phyloP scores from a whole-genome alignment of 108 stramenopile genomes.

The Fistulifera solaris region DNA sequence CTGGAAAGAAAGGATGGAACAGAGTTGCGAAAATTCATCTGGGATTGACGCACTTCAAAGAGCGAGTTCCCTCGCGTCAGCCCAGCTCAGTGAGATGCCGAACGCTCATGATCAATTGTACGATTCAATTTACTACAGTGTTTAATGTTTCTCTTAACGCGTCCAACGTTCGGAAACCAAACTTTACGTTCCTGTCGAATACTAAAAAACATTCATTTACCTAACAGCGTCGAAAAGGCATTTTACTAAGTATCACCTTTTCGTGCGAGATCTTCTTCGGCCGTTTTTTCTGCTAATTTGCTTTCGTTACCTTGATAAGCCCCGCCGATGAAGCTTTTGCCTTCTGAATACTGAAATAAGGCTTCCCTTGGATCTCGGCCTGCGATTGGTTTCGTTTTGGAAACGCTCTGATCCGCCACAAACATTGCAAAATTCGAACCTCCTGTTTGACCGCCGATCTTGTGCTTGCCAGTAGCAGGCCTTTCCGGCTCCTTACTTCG shows the following conservation, averaged over 20 bases:
- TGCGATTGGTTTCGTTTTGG: conserved; percentile 62
- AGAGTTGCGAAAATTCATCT: too few species aligned
- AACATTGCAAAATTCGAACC: conserved; percentile 50
- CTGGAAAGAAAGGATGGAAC: too few species aligned
- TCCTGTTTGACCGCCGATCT: conserved; percentile 38
- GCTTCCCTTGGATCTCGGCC: conserved; percentile 79
- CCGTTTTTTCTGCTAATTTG: conserved; percentile 71
- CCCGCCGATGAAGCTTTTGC: conserved; percentile 24
- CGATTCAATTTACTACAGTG: too few species aligned
- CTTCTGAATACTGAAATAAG: conserved; percentile 47
- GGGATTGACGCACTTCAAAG: too few species aligned
- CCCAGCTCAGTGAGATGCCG: too few species aligned
- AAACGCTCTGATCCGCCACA: conserved; percentile 38
- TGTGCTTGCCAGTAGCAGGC: conserved; percentile 66
- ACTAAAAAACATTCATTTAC: too few species aligned
- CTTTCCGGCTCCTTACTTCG: conserved; percentile 55
- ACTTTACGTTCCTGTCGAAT: too few species aligned
- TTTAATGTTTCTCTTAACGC: too few species aligned
- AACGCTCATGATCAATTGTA: too few species aligned
- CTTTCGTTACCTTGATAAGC: conserved; percentile 38
- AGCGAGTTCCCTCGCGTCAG: too few species aligned
- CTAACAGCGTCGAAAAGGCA: too few species aligned
- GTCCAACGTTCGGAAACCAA: too few species aligned
- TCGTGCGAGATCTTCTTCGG: conserved; percentile 47
- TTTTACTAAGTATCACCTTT: conserved; percentile 16